A percentile compares a stretch with the other conserved stretches of the same genome.
phyloP scores from a whole-genome alignment of 148 eudicot genomes.

The Fagopyrum esculentum region DNA sequence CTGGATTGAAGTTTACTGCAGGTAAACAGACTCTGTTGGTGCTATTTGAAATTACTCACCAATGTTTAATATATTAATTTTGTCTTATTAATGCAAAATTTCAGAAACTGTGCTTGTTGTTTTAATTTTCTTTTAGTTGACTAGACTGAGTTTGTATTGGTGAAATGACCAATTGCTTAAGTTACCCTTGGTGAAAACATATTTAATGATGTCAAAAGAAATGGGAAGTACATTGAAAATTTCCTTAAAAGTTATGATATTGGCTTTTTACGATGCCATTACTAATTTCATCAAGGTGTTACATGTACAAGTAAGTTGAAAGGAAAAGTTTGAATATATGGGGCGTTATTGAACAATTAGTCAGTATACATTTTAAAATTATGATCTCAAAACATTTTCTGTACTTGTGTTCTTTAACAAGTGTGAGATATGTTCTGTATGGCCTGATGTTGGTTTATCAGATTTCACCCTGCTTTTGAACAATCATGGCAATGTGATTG shows the following conservation, averaged over 20 bases:
- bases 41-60: not conserved
- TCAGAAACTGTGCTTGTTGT: not conserved
- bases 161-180: not conserved
- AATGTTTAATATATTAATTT: not conserved
- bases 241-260: not conserved
- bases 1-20: conserved; percentile 70
- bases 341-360: not conserved
- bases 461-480: no score
- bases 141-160: not conserved
- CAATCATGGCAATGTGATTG: no score
- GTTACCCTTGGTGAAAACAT: not conserved
- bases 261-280: not conserved
- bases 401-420: not conserved
- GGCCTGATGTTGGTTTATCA: no score
- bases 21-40: conserved; percentile 30
- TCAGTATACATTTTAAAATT: no score
- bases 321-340: not conserved
- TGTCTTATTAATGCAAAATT: not conserved
- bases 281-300: not conserved
- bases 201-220: not conserved
- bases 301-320: not conserved
- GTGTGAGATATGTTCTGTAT: not conserved
- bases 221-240: not conserved
- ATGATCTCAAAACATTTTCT: not conserved
- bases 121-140: not conserved